These are phyloP conservation scores for Gossypium sturtianum DNA, from an alignment of 345 rosid genomes.

Conservation along the genomic window DNA sequence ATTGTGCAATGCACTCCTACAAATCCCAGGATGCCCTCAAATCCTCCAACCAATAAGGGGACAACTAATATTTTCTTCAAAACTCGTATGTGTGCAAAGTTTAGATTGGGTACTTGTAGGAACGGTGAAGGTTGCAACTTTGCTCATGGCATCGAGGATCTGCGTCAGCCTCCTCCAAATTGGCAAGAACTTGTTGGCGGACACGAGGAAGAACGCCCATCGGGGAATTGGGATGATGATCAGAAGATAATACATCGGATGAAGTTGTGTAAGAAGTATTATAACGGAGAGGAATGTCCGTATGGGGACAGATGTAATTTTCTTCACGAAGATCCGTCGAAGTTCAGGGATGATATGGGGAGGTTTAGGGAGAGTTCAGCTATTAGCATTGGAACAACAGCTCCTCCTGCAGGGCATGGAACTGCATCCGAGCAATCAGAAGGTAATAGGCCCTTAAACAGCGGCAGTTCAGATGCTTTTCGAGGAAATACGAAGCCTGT, in stretches of 20 bases:
- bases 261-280: conserved; percentile 97
- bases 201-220: conserved; percentile 43
- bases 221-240: conserved; percentile 78
- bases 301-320: conserved; percentile 93
- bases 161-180: conserved; percentile 88
- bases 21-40: conserved; percentile 27
- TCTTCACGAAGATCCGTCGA: conserved; percentile 78
- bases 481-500: conserved; percentile 42
- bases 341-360: conserved; percentile 67
- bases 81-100: conserved; percentile 81
- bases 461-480: conserved; percentile 3
- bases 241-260: conserved; percentile 81
- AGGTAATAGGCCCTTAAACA: conserved; percentile 35
- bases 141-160: conserved; percentile 84
- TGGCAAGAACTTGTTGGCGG: conserved; percentile 88
- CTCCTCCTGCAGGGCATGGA: conserved; percentile 27
- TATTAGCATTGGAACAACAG: conserved; percentile 58
- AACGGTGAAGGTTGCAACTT: conserved; percentile 94
- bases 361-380: conserved; percentile 75
- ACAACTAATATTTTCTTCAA: conserved; percentile 75
- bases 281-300: conserved; percentile 88
- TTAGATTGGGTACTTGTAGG: conserved; percentile 56
- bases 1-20: conserved; percentile 13
- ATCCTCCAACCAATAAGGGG: conserved; percentile 58
- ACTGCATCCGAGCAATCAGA: conserved; percentile 41